A percentile compares a stretch with the other conserved stretches of the same genome.
Conservation (phyloP, 805 yeast genomes). For the Wickerhamomyces queroliae region DNA sequence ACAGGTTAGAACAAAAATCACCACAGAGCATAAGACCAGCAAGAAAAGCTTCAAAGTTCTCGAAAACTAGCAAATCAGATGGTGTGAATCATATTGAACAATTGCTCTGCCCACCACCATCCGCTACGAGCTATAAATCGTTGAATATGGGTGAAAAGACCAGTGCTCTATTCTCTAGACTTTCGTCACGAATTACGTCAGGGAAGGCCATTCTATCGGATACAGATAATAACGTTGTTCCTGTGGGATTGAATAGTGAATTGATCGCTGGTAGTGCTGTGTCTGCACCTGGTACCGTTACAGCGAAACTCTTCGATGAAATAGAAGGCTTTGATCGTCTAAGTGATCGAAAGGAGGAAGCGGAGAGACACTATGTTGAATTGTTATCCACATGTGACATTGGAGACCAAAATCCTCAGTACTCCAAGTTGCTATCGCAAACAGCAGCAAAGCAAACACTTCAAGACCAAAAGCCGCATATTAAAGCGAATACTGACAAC, state of each 20-base stretch:
- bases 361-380: slow-evolving; percentile 3
- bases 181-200: background rate
- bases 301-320: slow-evolving; percentile 3
- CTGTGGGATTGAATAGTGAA: background rate
- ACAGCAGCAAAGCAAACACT: background rate
- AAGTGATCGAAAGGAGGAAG: no score
- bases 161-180: background rate
- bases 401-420: no score
- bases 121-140: background rate
- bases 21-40: no score
- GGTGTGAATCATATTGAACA: no score
- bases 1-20: no score
- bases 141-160: background rate
- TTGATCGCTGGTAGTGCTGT: background rate
- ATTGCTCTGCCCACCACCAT: no score
- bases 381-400: no score
- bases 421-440: no score
- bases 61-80: no score
- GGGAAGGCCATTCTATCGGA: no score
- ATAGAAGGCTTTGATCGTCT: background rate
- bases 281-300: slow-evolving; percentile 1
- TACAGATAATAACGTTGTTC: no score
- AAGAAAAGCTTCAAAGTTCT: no score
- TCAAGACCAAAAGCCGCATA: background rate
- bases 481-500: background rate